Base-by-base conservation (phyloP, 2,329 filamentous ascomycete species). In the Nemania sp. region DNA sequence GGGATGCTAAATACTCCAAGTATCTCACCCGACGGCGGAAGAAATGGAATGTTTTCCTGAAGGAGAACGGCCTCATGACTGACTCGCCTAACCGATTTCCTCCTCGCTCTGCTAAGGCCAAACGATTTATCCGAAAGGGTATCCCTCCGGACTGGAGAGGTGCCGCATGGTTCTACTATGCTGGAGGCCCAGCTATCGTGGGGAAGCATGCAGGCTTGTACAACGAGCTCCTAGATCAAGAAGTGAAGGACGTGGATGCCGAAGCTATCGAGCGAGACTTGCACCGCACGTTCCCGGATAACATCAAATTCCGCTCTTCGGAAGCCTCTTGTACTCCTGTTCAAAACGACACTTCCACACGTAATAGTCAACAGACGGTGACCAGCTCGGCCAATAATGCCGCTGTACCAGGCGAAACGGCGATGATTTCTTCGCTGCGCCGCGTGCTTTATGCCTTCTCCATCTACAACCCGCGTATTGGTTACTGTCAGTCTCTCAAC, bases 101-200 rank as follows among this genome's bases (percentile, higher is more conserved):
- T 1, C 81, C 87, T 1, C 88, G 86, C 48, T 90, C 86, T 44
- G 83, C 86, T 40, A 96, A 95, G 72, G 84, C 94, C 37, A 96
- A 95, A 73, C 83, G 91, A 15, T 97, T 94, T 68, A 83, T 96
- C 43, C 86, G 92, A 46, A 97, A 97, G 72, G 93, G 93, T 14
- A 93, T 97, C 44, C 93, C 93, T 3, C 90, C 92, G 0, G 91
- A 96, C 61, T 96, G 91, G 85, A 84, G 93, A 66, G 93, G 93
- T n/a, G 88, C 90, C 5, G 93, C 93, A 40, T 97, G 93, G 93
- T 97, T 96, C 71, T 97, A 89, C 75, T 97, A 97, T 69, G 91
- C 91, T 9, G 91, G 91, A 17, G 93, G 93, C 1, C 91, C 91
- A 20, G 84, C 86, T 40, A 88, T 91, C 61, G 71, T 96, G 55